Conservation (phyloP, 345 rosid genomes). For the Rhizophora apiculata region DNA sequence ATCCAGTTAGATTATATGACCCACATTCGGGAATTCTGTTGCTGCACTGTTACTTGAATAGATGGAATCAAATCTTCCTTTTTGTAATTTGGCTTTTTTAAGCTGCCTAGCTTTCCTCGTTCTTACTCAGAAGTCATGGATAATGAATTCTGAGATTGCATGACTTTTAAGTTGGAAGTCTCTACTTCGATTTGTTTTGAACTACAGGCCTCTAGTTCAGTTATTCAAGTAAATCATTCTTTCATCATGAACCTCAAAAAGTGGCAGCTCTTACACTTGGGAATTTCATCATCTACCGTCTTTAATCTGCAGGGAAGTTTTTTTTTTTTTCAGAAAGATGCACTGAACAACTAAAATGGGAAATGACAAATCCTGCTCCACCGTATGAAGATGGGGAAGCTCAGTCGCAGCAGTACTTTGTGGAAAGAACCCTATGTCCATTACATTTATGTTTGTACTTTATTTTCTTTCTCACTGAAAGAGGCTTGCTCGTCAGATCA, state of each 20-base stretch:
- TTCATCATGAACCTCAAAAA: too few relatives aligned
- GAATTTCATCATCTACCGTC: background rate
- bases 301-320: conserved; percentile 48
- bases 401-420: conserved; percentile 54
- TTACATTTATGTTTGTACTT: conserved; percentile 55
- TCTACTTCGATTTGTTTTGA: too few relatives aligned
- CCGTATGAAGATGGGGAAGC: conserved; percentile 52
- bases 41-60: background rate
- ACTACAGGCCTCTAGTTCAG: background rate
- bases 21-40: background rate
- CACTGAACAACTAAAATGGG: conserved; percentile 41
- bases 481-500: background rate
- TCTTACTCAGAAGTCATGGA: too few relatives aligned
- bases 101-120: too few relatives aligned
- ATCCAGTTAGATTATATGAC: background rate
- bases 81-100: too few relatives aligned
- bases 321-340: conserved; percentile 36
- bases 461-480: too few relatives aligned
- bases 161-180: background rate
- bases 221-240: background rate
- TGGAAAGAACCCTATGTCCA: conserved; percentile 70
- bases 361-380: conserved; percentile 57
- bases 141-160: background rate
- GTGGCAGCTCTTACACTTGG: too few relatives aligned
- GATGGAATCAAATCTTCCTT: too few relatives aligned